Evolutionary conservation across 2,329 filamentous ascomycete species (phyloP).

Genomic region (Verticillium longisporum): DNA sequence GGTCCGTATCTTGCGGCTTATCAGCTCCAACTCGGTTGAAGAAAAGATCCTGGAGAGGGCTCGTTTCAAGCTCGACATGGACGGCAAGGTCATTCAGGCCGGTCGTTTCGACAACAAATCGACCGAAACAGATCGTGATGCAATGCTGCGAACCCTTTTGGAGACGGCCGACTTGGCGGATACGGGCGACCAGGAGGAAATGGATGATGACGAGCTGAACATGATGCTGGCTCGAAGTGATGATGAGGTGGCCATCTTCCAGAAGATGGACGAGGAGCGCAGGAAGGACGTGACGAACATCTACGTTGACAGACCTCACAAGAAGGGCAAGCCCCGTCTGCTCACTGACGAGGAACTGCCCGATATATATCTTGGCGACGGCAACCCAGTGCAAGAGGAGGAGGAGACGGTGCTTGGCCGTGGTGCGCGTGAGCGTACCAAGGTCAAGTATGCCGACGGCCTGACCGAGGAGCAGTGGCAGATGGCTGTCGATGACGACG

Average conservation of each 20-base stretch:
- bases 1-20: slow-evolving; percentile 89
- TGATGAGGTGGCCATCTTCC: slow-evolving; percentile 70
- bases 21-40: slow-evolving; percentile 94
- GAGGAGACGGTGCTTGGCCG: slow-evolving; percentile 71
- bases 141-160: slow-evolving; percentile 87
- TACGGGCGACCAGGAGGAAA: slow-evolving; percentile 77
- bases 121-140: slow-evolving; percentile 95
- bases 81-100: slow-evolving; percentile 98
- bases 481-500: slow-evolving; percentile 93
- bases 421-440: slow-evolving; percentile 88
- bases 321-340: slow-evolving; percentile 66
- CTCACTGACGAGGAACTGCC: slow-evolving; percentile 85
- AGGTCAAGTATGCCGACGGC: slow-evolving; percentile 93
- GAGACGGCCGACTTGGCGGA: slow-evolving; percentile 72
- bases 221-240: slow-evolving; percentile 87
- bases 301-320: slow-evolving; percentile 63
- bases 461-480: slow-evolving; percentile 99
- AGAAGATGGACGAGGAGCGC: slow-evolving; percentile 74
- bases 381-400: slow-evolving; percentile 73
- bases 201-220: slow-evolving; percentile 97
- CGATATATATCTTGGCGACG: slow-evolving; percentile 87
- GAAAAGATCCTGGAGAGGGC: slow-evolving; percentile 97
- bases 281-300: slow-evolving; percentile 40
- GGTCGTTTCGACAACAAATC: slow-evolving; percentile 99
- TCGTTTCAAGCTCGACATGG: slow-evolving; percentile 97